Evolutionary conservation across 2,329 filamentous ascomycete species (phyloP).

Genomic region (Colletotrichum lentis): DNA sequence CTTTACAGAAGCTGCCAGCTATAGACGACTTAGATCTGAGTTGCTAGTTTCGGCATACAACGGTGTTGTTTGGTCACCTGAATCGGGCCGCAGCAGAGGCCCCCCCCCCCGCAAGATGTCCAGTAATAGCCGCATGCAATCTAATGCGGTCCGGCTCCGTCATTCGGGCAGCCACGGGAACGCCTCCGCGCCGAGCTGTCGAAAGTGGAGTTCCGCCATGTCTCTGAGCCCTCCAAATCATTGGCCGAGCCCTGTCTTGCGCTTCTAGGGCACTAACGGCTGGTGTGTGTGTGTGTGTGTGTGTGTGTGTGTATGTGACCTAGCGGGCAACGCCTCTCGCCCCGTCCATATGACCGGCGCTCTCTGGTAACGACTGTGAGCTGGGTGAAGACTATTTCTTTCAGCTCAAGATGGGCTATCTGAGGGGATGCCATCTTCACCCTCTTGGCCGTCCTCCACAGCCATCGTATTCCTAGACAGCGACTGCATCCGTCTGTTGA

Average conservation of each 20-base stretch:
- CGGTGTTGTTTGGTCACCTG: no score
- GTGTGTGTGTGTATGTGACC: not conserved
- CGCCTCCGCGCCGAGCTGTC: not conserved
- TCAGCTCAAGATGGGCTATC: conserved; percentile 4
- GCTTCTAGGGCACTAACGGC: conserved; percentile 13
- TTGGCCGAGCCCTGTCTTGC: not conserved
- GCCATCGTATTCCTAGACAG: not conserved
- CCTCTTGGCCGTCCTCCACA: not conserved
- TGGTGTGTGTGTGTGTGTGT: no score
- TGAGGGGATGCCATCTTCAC: not conserved
- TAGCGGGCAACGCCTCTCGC: conserved; percentile 11
- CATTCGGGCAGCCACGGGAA: conserved; percentile 11
- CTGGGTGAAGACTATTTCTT: not conserved
- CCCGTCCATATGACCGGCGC: conserved; percentile 6
- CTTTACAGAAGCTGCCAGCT: not conserved
- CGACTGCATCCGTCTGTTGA: conserved; percentile 21
- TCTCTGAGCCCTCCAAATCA: not conserved
- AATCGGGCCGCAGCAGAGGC: not conserved
- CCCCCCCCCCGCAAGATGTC: not conserved
- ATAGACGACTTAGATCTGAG: no score
- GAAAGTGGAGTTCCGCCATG: conserved; percentile 4
- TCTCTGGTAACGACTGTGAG: not conserved
- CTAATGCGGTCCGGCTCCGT: conserved; percentile 4
- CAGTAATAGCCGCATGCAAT: conserved; percentile 26
- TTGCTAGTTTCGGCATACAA: no score